Conservation (phyloP, 257 asterid genomes). For the Agastache rugosa region DNA sequence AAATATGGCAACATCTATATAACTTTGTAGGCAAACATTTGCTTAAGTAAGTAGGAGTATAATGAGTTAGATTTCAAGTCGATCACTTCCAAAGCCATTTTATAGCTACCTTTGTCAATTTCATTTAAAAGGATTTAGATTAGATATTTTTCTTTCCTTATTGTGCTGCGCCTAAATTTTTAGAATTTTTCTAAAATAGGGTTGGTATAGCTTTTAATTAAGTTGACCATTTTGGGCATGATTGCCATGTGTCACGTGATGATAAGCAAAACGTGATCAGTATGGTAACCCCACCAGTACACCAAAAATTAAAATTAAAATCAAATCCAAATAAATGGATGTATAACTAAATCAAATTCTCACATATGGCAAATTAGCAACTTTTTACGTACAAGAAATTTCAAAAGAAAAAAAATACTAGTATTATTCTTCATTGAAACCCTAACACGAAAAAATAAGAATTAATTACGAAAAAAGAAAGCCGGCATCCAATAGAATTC, state of each 20-base stretch:
- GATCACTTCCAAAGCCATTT: neutral
- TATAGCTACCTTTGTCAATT: neutral
- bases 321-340: neutral
- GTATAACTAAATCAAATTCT: slow-evolving; percentile 22
- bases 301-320: neutral
- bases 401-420: neutral
- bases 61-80: neutral
- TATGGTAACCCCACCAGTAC: neutral
- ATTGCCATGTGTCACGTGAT: slow-evolving; percentile 37
- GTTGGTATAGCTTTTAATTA: slow-evolving; percentile 19
- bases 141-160: neutral
- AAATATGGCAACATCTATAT: too few relatives aligned
- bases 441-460: neutral
- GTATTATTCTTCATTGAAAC: slow-evolving; percentile 5
- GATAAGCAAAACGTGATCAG: slow-evolving; percentile 18
- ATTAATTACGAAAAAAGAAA: neutral
- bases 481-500: slow-evolving; percentile 43
- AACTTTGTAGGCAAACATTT: too few relatives aligned
- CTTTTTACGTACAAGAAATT: slow-evolving; percentile 48
- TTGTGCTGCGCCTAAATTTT: neutral
- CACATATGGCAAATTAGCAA: slow-evolving; percentile 31
- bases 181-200: neutral
- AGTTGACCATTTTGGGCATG: slow-evolving; percentile 12
- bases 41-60: too few relatives aligned
- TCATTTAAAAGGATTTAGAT: neutral